These are phyloP conservation scores for Trichocomaceae sp. DNA, from an alignment of 2,329 filamentous ascomycete species.

Conservation along the genomic window DNA sequence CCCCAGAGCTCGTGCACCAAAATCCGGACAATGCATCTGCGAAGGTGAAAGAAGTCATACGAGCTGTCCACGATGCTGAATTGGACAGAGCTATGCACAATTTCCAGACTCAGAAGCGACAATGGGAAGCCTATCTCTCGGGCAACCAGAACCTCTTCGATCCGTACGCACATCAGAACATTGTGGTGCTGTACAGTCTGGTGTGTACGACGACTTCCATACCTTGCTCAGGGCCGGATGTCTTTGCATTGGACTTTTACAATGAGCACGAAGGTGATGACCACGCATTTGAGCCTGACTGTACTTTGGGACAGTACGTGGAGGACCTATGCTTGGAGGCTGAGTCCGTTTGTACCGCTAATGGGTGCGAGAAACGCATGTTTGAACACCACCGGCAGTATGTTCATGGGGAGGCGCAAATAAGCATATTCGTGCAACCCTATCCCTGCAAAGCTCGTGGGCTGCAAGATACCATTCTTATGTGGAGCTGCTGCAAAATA, in stretches of 20 bases:
- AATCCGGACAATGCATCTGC: slow-evolving; percentile 71
- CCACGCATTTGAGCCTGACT: slow-evolving; percentile 70
- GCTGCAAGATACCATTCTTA: slow-evolving; percentile 70
- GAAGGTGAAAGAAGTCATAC: slow-evolving; percentile 86
- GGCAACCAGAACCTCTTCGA: slow-evolving; percentile 87
- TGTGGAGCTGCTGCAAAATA: slow-evolving; percentile 96
- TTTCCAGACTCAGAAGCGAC: slow-evolving; percentile 86
- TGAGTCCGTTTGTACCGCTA: slow-evolving; percentile 69
- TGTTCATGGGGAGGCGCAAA: slow-evolving; percentile 88
- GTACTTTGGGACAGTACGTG: slow-evolving; percentile 88
- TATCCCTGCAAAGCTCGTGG: slow-evolving; percentile 60
- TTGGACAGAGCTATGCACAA: slow-evolving; percentile 92
- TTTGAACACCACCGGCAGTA: slow-evolving; percentile 92
- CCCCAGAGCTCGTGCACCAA: slow-evolving; percentile 89
- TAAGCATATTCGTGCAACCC: slow-evolving; percentile 83
- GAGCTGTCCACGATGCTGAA: slow-evolving; percentile 91
- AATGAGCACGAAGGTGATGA: slow-evolving; percentile 72
- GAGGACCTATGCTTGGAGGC: slow-evolving; percentile 78
- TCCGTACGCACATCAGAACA: slow-evolving; percentile 91
- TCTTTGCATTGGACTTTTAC: slow-evolving; percentile 90
- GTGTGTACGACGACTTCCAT: slow-evolving; percentile 92
- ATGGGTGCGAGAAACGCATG: slow-evolving; percentile 83
- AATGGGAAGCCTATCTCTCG: slow-evolving; percentile 93
- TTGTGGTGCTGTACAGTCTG: slow-evolving; percentile 86
- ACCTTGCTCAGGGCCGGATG: slow-evolving; percentile 81